Evolutionary conservation across 805 yeast species (phyloP), one percentile per base, ranked within the genome.

Genomic region (Saccharomyces paradoxus): DNA sequence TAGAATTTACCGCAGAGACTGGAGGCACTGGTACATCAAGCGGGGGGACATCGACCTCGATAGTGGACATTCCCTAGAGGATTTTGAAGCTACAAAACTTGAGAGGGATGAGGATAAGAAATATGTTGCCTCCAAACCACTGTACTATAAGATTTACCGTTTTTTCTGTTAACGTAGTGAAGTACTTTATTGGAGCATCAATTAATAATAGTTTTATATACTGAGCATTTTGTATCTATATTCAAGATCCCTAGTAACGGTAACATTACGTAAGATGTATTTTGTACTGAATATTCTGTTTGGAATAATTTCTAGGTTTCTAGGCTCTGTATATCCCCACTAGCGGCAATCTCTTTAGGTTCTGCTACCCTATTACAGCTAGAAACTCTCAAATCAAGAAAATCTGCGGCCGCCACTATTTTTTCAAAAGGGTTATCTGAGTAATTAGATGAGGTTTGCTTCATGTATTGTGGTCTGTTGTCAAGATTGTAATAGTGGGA

Each of bases 1-100:
- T 69, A 78, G 76, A 68, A 46, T 78, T 29, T 76, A 75, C 71
- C 72, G 66, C 48, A 58, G 62, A 41, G 67, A 62, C 48, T 68
- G 68, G 65, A 49, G 61, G 12, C 50, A 60, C 7, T 69, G 71
- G 56, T 66, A 67, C 60, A 68, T 80, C 50, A 71, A 68, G 9
- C 73, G 77, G 17, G 59, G 60, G 24, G 81, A 80, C 49, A 76
- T 83, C 60, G 87, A 84, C 60, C 71, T 84, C 46, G 81, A 76
- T 54, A 72, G 79, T 28, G 86, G 86, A 30, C 71, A 82, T 63
- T 76, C 80, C 54, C 74, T 75, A 29, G 61, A 74, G 22, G 81
- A 80, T 63, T 55, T 72, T 51, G 83, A 80, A 47, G 64, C 70
- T 14, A 70, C 79, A 58, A 67, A 67, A 41, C 75, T 72, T 58